Evolutionary conservation across 2,329 filamentous ascomycete species (phyloP).

Genomic region (Fusarium metavorans): DNA sequence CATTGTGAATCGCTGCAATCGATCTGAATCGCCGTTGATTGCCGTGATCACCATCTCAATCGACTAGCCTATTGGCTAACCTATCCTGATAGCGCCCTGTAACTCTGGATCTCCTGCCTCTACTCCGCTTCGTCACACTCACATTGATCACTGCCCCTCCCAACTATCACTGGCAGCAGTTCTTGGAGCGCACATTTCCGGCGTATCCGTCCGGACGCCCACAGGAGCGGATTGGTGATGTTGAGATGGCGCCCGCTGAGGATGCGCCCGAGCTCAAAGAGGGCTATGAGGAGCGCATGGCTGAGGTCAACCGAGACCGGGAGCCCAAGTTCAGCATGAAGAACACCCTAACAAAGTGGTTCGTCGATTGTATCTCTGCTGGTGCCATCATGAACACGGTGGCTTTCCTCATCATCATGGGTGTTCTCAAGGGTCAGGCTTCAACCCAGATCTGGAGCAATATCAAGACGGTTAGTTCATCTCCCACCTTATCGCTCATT

Average conservation of each 20-base stretch:
- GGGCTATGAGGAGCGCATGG: slow-evolving; percentile 35
- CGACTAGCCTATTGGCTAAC: background rate
- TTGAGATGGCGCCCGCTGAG: slow-evolving; percentile 47
- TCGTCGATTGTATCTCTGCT: slow-evolving; percentile 62
- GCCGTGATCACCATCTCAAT: background rate
- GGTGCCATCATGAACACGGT: slow-evolving; percentile 61
- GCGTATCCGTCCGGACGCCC: slow-evolving; percentile 50
- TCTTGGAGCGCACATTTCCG: slow-evolving; percentile 65
- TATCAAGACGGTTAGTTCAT: slow-evolving; percentile 49
- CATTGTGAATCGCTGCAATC: background rate
- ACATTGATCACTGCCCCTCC: slow-evolving; percentile 66
- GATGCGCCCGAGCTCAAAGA: slow-evolving; percentile 40
- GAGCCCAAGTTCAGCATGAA: slow-evolving; percentile 52
- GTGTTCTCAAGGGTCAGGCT: slow-evolving; percentile 57
- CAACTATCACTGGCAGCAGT: slow-evolving; percentile 70
- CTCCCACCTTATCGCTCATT: rapidly evolving
- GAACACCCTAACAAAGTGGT: slow-evolving; percentile 62
- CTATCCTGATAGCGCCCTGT: slow-evolving; percentile 48
- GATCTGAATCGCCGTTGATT: background rate
- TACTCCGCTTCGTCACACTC: slow-evolving; percentile 67
- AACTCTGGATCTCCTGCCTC: slow-evolving; percentile 59
- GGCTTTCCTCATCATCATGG: slow-evolving; percentile 62
- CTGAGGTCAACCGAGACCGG: slow-evolving; percentile 26
- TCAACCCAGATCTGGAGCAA: slow-evolving; percentile 53
- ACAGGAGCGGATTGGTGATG: slow-evolving; percentile 34